Evolutionary conservation across 768 basidiomycete species (phyloP), one percentile per base, ranked within the genome.

Genomic region (Psilocybe sp.): DNA sequence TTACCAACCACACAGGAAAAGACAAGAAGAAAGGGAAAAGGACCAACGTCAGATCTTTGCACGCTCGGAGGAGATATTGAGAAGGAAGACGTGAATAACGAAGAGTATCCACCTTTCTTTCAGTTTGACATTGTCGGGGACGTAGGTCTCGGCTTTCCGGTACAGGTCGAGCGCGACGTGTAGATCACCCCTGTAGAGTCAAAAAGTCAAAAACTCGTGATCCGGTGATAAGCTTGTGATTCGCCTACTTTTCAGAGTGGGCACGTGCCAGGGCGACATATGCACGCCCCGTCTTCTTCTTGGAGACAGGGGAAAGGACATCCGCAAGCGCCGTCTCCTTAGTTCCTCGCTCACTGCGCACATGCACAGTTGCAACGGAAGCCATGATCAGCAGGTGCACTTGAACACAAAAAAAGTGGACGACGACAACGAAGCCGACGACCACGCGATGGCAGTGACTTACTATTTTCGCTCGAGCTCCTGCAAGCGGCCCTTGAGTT

Each of bases 51-150:
- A 79, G 77, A 73, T 62, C 44, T 42, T 56, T 40, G 53, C 50
- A 51, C 62, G 62, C 60, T 61, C 56, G 52, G 64, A 64, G 47
- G 75, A 78, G 64, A 79, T 58, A 68, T 75, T 75, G 74, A 76
- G 76, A 64, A 83, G 69, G 63, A 83, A 84, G 64, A 85, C 77
- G 66, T 82, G 72, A 64, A 83, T 67, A 67, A 85, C 69, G 67
- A 84, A 85, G 74, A 81, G 77, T 76, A 84, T 84, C 79, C 78
- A 92, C 91, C 91, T 87, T 76, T 89, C 88, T 79, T 84, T 82
- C 43, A 93, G 76, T 65, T 89, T 92, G 68, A 81, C 66, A 61
- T 93, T 92, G 50, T 90, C 86, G n/a, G 91, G 90, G 42, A 91
- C 88, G 56, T 91, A 92, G 5, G 76, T 75, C 64, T 86, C 85